Conservation (phyloP, 148 eudicot species). For the Rhododendron molle region DNA sequence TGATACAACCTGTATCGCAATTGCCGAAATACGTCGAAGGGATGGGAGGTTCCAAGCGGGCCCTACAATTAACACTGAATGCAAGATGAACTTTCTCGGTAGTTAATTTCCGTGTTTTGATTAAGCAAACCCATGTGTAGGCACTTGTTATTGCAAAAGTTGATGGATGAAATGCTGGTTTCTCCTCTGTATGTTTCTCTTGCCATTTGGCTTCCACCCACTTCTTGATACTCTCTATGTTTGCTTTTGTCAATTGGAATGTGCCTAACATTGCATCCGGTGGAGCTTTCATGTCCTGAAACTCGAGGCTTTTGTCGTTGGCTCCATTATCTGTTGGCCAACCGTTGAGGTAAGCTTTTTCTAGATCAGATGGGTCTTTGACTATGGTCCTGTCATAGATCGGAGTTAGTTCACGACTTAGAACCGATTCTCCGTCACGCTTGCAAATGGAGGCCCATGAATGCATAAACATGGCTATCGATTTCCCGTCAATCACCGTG, state of each 20-base stretch:
- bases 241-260: neutral
- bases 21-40: slow-evolving; percentile 9
- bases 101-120: neutral
- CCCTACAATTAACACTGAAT: slow-evolving; percentile 1
- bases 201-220: neutral
- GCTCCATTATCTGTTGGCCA: neutral
- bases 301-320: neutral
- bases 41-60: slow-evolving; percentile 3
- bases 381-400: neutral
- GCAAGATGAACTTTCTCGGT: neutral
- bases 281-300: neutral
- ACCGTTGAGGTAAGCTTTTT: neutral
- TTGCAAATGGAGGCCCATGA: slow-evolving; percentile 12
- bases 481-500: slow-evolving; percentile 5
- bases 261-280: neutral
- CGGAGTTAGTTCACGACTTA: neutral
- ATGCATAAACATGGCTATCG: slow-evolving; percentile 11
- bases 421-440: neutral
- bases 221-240: slow-evolving; percentile 7
- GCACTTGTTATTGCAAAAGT: slow-evolving; percentile 8
- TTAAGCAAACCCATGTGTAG: slow-evolving; percentile 13
- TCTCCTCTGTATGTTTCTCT: neutral
- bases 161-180: neutral
- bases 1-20: neutral
- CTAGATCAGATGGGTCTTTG: neutral